Evolutionary conservation across 2,329 filamentous ascomycete species (phyloP).

Genomic region (Pseudofabraea citricarpa): DNA sequence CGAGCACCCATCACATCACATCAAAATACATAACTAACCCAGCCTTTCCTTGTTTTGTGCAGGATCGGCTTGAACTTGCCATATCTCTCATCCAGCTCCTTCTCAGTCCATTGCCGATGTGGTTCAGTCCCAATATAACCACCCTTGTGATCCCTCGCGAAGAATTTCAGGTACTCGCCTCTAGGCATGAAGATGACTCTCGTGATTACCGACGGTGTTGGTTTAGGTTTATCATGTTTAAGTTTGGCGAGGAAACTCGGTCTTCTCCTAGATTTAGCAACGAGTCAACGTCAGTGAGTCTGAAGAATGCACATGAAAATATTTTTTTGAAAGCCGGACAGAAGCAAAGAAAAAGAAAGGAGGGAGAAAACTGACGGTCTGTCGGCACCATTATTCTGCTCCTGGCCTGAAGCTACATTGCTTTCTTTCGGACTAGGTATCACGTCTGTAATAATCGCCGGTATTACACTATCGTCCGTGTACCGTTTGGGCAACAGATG

Average conservation of each 20-base stretch:
- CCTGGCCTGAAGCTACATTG: no score
- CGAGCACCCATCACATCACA: no score
- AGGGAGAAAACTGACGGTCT: no score
- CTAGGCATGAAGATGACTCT: conserved; percentile 28
- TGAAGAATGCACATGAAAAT: no score
- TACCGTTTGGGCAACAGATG: conserved; percentile 20
- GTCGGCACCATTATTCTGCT: no score
- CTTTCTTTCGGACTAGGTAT: conserved; percentile 4
- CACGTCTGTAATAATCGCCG: conserved; percentile 20
- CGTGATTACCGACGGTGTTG: conserved; percentile 9
- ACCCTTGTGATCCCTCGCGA: conserved; percentile 23
- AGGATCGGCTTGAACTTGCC: conserved; percentile 16
- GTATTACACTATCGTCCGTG: conserved; percentile 27
- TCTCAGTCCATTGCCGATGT: conserved; percentile 23
- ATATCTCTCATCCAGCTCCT: conserved; percentile 23
- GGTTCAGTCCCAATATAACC: conserved; percentile 25
- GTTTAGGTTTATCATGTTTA: not conserved
- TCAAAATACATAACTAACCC: conserved; percentile 1
- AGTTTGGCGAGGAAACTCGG: not conserved
- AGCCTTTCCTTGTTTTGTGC: not conserved
- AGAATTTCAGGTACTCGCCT: conserved; percentile 23
- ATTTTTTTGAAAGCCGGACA: no score
- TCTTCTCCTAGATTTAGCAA: not conserved
- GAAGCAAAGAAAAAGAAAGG: not conserved
- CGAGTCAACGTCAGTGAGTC: not conserved